A percentile compares a stretch with the other conserved stretches of the same genome.
Conservation (phyloP, 805 yeast species). For the Saccharomycopsis sp. region DNA sequence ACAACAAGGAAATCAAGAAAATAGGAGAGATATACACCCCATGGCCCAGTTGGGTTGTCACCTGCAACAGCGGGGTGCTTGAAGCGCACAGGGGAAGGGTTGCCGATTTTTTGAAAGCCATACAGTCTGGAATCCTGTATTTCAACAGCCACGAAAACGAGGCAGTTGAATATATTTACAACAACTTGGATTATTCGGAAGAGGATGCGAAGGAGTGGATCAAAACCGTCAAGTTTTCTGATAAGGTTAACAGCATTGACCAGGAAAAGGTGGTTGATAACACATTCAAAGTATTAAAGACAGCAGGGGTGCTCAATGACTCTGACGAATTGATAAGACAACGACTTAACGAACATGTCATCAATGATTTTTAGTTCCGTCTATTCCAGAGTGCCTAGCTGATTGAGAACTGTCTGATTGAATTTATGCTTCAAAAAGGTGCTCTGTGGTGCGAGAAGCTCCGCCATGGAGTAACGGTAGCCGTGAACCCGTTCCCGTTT, state of each 20-base stretch:
- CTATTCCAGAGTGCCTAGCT: neutral
- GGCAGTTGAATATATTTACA: slow-evolving; percentile 56
- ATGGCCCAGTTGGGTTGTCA: slow-evolving; percentile 93
- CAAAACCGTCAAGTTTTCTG: slow-evolving; percentile 62
- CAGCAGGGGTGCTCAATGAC: slow-evolving; percentile 51
- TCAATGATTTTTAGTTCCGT: neutral
- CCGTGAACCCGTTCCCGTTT: neutral
- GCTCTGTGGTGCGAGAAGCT: neutral
- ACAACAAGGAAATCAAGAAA: slow-evolving; percentile 66
- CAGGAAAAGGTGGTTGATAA: slow-evolving; percentile 44
- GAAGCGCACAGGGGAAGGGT: slow-evolving; percentile 28
- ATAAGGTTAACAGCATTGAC: slow-evolving; percentile 39
- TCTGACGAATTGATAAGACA: slow-evolving; percentile 29
- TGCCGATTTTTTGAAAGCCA: slow-evolving; percentile 40
- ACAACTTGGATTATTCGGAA: slow-evolving; percentile 64
- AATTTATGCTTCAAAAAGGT: neutral
- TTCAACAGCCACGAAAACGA: slow-evolving; percentile 56
- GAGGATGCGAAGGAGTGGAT: slow-evolving; percentile 81
- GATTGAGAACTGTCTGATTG: neutral
- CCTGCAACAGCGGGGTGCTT: slow-evolving; percentile 39
- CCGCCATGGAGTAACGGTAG: neutral
- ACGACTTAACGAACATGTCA: slow-evolving; percentile 28
- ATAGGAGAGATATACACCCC: slow-evolving; percentile 91
- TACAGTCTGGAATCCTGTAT: slow-evolving; percentile 62
- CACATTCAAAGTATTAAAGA: slow-evolving; percentile 49